These are phyloP conservation scores for Taphrina betulina DNA, from an alignment of 1,139 yeast species.

Conservation along the genomic window DNA sequence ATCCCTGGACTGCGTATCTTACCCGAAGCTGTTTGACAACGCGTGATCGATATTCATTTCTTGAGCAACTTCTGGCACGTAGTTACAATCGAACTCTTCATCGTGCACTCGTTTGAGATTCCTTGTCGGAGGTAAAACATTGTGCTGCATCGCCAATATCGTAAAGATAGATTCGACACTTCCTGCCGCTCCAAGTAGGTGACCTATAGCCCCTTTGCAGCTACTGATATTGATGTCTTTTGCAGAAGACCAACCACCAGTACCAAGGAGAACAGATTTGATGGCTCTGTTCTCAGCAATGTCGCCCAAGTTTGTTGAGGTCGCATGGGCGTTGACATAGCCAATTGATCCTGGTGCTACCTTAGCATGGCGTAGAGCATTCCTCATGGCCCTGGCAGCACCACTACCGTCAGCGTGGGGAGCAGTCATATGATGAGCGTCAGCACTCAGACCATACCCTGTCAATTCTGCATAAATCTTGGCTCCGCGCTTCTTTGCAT, in stretches of 20 bases:
- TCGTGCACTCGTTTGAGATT: constrained; percentile 60
- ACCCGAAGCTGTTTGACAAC: constrained; percentile 84
- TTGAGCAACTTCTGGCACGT: constrained; percentile 55
- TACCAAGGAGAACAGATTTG: constrained; percentile 47
- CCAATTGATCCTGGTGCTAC: constrained; percentile 54
- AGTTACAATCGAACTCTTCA: constrained; percentile 57
- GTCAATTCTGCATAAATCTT: constrained; percentile 74
- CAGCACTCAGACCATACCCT: constrained; percentile 91
- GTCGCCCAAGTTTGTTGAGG: constrained; percentile 88
- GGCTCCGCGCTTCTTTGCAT: constrained; percentile 65
- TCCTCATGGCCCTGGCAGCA: constrained; percentile 76
- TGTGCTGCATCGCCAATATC: constrained; percentile 56
- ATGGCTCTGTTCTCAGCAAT: constrained; percentile 82
- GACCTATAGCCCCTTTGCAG: constrained; percentile 91
- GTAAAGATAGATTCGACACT: constrained; percentile 88
- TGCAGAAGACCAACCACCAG: constrained; percentile 35
- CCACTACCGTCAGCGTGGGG: constrained; percentile 83
- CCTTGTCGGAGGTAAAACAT: constrained; percentile 71
- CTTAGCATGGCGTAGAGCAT: constrained; percentile 60
- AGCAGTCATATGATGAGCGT: constrained; percentile 89
- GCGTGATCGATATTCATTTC: constrained; percentile 54
- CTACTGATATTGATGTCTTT: constrained; percentile 59
- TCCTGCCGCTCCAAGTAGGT: constrained; percentile 93
- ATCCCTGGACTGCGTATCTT: neutral
- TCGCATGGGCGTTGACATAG: constrained; percentile 95